A percentile compares a stretch with the other conserved stretches of the same genome.
phyloP scores from a whole-genome alignment of 495 filamentous ascomycete genomes.

The Daldinia vernicosa region DNA sequence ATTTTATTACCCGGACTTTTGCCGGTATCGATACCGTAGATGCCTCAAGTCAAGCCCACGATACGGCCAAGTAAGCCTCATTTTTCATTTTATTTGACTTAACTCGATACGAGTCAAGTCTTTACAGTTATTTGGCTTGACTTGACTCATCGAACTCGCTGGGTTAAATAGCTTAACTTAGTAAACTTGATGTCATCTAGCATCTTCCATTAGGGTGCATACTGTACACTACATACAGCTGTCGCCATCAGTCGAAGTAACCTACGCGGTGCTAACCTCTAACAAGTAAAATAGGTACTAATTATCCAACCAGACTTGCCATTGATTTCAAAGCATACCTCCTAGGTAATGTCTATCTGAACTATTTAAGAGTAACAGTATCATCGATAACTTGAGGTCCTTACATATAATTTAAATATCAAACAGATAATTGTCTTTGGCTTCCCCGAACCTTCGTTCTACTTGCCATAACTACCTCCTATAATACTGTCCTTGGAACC shows the following conservation, averaged over 20 bases:
- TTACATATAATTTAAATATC: background rate
- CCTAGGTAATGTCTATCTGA: background rate
- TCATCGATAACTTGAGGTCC: background rate
- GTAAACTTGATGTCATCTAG: constrained; percentile 20
- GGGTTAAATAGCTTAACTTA: too few species aligned
- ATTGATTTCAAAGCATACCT: constrained; percentile 4
- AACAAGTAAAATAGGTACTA: background rate
- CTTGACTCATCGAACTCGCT: too few species aligned
- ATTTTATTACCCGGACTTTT: too few species aligned
- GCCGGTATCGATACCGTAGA: too few species aligned
- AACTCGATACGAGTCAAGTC: too few species aligned
- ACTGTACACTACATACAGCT: background rate
- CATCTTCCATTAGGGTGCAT: background rate
- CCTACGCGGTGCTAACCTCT: background rate
- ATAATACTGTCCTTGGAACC: background rate
- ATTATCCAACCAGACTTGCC: background rate
- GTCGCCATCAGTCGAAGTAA: background rate
- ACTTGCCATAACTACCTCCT: background rate
- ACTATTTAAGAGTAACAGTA: background rate
- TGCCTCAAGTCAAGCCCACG: too few species aligned
- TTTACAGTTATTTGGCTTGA: too few species aligned
- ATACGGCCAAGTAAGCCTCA: too few species aligned
- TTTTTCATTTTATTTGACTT: too few species aligned
- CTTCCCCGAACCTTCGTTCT: too few species aligned
- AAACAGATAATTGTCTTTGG: too few species aligned